Evolutionary conservation across 2,329 filamentous ascomycete species (phyloP).

Genomic region (Sporothrix euskadiensis): DNA sequence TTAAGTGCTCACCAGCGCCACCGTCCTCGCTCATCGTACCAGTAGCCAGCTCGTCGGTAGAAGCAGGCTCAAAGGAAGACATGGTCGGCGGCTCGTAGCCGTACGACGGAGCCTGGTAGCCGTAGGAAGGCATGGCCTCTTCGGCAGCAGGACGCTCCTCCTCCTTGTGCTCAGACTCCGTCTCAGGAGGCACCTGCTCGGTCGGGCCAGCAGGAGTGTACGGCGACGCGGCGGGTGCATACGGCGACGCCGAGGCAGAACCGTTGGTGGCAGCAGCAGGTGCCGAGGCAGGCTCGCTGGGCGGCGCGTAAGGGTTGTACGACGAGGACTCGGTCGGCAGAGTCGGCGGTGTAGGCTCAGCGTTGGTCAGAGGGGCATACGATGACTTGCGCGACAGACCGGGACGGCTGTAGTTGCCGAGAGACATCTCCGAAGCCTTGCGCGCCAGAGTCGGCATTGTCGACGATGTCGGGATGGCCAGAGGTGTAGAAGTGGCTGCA

Average conservation of each 20-base stretch:
- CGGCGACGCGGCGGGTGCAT: slow-evolving; percentile 28
- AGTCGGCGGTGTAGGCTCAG: slow-evolving; percentile 20
- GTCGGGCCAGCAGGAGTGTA: background rate
- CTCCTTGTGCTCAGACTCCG: background rate
- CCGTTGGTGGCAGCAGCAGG: slow-evolving; percentile 28
- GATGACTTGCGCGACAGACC: slow-evolving; percentile 36
- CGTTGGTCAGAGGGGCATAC: slow-evolving; percentile 34
- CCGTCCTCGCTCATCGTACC: slow-evolving; percentile 23
- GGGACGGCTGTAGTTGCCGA: slow-evolving; percentile 4
- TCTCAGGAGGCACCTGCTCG: background rate
- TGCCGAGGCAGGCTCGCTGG: background rate
- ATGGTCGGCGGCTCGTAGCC: slow-evolving; percentile 54
- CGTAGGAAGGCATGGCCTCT: slow-evolving; percentile 25
- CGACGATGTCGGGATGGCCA: background rate
- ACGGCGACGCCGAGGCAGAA: slow-evolving; percentile 22
- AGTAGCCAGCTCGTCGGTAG: background rate
- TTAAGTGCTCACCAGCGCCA: slow-evolving; percentile 16
- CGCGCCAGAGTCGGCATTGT: slow-evolving; percentile 29
- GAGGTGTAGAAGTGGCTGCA: background rate
- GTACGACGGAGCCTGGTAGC: slow-evolving; percentile 51
- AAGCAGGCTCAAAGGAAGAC: slow-evolving; percentile 37
- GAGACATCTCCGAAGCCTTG: slow-evolving; percentile 46
- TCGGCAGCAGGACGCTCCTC: background rate
- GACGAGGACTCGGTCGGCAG: slow-evolving; percentile 1
- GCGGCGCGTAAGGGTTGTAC: slow-evolving; percentile 31